Evolutionary conservation across 805 yeast genomes (phyloP).

Genomic region (Kluyveromyces wickerhamii): DNA sequence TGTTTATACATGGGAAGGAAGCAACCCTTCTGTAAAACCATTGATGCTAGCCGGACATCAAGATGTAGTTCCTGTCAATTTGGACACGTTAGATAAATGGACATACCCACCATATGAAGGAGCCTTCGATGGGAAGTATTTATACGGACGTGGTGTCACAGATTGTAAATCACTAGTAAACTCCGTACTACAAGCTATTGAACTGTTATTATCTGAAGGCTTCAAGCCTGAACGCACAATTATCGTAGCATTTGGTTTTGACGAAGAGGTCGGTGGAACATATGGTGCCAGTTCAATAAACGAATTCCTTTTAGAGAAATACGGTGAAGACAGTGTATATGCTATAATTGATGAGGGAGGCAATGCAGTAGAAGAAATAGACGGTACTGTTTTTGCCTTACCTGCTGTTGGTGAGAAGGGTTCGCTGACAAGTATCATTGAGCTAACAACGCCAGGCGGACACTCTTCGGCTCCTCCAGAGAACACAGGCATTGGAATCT

Average conservation of each 20-base stretch:
- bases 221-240: slow-evolving; percentile 49
- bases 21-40: slow-evolving; percentile 44
- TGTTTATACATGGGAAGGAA: slow-evolving; percentile 52
- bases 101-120: slow-evolving; percentile 54
- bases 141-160: slow-evolving; percentile 64
- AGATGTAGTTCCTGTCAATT: slow-evolving; percentile 69
- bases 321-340: slow-evolving; percentile 49
- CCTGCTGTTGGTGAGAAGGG: slow-evolving; percentile 44
- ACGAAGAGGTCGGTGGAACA: slow-evolving; percentile 60
- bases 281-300: slow-evolving; percentile 48
- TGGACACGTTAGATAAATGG: slow-evolving; percentile 49
- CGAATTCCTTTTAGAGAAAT: slow-evolving; percentile 37
- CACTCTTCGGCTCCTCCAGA: slow-evolving; percentile 67
- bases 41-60: slow-evolving; percentile 62
- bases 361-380: slow-evolving; percentile 25
- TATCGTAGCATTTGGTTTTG: slow-evolving; percentile 58
- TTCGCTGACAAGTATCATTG: slow-evolving; percentile 32
- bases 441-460: slow-evolving; percentile 53
- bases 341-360: slow-evolving; percentile 59
- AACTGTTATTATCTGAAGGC: slow-evolving; percentile 35
- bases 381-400: slow-evolving; percentile 38
- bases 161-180: slow-evolving; percentile 63
- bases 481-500: slow-evolving; percentile 65
- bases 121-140: slow-evolving; percentile 46
- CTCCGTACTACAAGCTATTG: slow-evolving; percentile 51